phyloP scores from a whole-genome alignment of 208 protist species.

The Sergeia podlipaevii region DNA sequence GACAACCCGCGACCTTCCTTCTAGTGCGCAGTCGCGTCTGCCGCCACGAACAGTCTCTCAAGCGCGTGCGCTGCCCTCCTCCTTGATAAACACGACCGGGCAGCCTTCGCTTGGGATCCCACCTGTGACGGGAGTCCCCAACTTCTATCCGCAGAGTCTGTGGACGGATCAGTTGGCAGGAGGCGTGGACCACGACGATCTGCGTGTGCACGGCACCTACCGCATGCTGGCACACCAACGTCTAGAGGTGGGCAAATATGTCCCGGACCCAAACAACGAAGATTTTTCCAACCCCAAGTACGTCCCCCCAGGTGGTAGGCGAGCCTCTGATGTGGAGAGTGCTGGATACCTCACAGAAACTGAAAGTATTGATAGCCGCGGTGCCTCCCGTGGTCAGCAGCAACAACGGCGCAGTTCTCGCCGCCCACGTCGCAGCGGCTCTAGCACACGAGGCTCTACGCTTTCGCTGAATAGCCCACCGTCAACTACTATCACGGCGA shows the following conservation, averaged over 20 bases:
- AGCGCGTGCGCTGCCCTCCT: constrained; percentile 10
- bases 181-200: constrained; percentile 44
- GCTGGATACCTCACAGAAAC: too few species aligned
- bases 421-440: constrained; percentile 4
- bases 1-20: not conserved
- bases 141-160: constrained; percentile 73
- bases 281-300: constrained; percentile 83
- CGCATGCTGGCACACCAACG: constrained; percentile 25
- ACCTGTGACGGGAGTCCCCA: not conserved
- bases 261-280: constrained; percentile 54
- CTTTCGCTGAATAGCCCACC: too few species aligned
- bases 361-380: not conserved
- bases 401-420: too few species aligned
- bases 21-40: not conserved
- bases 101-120: not conserved
- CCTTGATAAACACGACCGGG: too few species aligned
- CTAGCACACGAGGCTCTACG: too few species aligned
- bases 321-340: too few species aligned
- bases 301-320: constrained; percentile 18
- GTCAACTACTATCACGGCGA: not conserved
- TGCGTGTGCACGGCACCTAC: constrained; percentile 55
- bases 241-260: constrained; percentile 71
- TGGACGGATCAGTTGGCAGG: constrained; percentile 41
- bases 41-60: constrained; percentile 13
- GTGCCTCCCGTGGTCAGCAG: not conserved